Percentiles rank a stretch among this genome's conserved stretches.
These are phyloP conservation scores for Melampsora americana DNA, from an alignment of 1,284 basidiomycete species.

Conservation along the genomic window DNA sequence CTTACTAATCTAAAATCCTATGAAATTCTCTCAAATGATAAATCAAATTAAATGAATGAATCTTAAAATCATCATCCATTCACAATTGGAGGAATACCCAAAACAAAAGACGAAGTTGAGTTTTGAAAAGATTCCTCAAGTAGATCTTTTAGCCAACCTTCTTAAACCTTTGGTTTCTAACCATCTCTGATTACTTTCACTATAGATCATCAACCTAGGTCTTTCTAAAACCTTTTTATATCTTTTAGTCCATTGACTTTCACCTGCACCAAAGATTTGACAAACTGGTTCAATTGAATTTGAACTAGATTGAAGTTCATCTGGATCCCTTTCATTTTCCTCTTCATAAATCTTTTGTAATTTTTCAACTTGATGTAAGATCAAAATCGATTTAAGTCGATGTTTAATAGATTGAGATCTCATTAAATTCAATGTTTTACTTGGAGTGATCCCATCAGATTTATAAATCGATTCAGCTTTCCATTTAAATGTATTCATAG, in stretches of 20 bases:
- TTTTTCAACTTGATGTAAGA: constrained; percentile 6
- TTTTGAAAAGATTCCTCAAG: too few relatives aligned
- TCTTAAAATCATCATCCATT: too few relatives aligned
- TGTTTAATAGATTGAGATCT: not conserved
- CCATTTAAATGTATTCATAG: constrained; percentile 69
- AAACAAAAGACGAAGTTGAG: too few relatives aligned
- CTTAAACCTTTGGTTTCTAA: constrained; percentile 17
- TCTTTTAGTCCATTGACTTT: not conserved
- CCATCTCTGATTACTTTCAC: constrained; percentile 12
- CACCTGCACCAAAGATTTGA: not conserved
- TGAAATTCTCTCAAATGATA: too few relatives aligned
- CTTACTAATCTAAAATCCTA: too few relatives aligned
- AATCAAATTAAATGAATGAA: too few relatives aligned
- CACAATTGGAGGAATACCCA: too few relatives aligned
- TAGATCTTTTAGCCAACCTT: constrained; percentile 2
- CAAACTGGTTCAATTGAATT: not conserved
- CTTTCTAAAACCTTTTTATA: constrained; percentile 11
- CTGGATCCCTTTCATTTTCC: too few relatives aligned
- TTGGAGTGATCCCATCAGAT: not conserved
- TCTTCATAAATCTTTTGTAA: not conserved
- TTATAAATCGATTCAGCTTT: constrained; percentile 51
- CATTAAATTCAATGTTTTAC: constrained; percentile 7
- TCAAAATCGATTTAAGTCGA: constrained; percentile 4
- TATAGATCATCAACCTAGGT: constrained; percentile 10
- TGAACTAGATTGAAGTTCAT: not conserved